These are phyloP conservation scores for Tolypocladium sp. DNA, from an alignment of 2,329 filamentous ascomycete species.

Conservation along the genomic window DNA sequence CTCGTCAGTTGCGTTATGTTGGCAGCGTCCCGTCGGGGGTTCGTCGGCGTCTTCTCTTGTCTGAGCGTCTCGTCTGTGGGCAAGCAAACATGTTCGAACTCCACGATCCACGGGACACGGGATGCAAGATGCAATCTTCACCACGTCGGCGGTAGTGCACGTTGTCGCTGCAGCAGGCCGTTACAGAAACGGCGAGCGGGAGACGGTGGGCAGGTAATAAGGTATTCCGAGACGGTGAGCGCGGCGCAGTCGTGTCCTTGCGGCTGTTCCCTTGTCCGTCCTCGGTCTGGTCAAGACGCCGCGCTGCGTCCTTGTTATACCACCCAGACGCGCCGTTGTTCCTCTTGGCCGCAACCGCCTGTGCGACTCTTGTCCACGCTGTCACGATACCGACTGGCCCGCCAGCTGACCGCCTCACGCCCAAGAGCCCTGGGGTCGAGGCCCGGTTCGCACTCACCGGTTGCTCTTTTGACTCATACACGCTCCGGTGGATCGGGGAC, in stretches of 20 bases:
- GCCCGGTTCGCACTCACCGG: background rate
- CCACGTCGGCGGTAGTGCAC: background rate
- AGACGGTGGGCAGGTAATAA: background rate
- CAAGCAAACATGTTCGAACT: background rate
- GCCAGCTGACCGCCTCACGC: background rate
- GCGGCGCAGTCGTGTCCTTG: background rate
- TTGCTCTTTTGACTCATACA: background rate
- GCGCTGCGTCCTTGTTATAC: background rate
- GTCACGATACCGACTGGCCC: background rate
- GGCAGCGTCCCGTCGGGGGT: background rate
- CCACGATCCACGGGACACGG: background rate
- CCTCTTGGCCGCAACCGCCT: background rate
- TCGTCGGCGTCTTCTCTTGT: background rate
- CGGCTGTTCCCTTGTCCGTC: too few relatives aligned
- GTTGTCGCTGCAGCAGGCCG: background rate
- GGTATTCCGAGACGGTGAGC: background rate
- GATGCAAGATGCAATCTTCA: background rate
- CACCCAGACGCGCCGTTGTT: background rate
- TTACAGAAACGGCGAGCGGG: background rate
- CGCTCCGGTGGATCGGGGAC: background rate
- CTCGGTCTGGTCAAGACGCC: background rate
- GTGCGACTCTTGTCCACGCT: background rate
- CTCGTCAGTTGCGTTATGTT: background rate
- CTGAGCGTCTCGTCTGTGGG: background rate
- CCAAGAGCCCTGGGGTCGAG: background rate